Conservation (phyloP, 2,329 filamentous ascomycete genomes). For the Diaporthe citriasiana region DNA sequence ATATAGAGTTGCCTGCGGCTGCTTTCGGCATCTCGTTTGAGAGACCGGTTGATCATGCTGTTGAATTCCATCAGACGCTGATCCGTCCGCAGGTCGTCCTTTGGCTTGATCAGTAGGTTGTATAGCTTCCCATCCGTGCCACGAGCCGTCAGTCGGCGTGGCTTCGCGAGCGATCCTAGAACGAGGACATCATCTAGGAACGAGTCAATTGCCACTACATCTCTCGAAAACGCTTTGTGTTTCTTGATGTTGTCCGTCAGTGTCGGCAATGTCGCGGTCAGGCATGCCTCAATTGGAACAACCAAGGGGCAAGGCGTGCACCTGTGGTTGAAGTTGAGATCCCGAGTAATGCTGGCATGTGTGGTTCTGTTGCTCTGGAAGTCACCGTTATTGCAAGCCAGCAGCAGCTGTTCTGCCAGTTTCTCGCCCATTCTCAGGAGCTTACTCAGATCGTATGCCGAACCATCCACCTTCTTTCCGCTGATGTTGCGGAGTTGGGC, state of each 20-base stretch:
- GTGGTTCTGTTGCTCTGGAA: slow-evolving; percentile 78
- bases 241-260: slow-evolving; percentile 79
- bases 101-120: slow-evolving; percentile 94
- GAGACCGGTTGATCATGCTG: slow-evolving; percentile 93
- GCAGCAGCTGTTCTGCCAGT: slow-evolving; percentile 84
- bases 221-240: slow-evolving; percentile 89
- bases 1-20: slow-evolving; percentile 94
- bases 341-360: slow-evolving; percentile 79
- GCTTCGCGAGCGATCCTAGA: slow-evolving; percentile 91
- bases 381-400: slow-evolving; percentile 82
- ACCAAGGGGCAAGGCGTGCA: slow-evolving; percentile 87
- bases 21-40: slow-evolving; percentile 92
- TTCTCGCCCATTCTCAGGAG: slow-evolving; percentile 85
- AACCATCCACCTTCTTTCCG: slow-evolving; percentile 64
- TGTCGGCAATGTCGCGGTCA: slow-evolving; percentile 85
- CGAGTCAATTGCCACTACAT: slow-evolving; percentile 84
- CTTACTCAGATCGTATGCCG: slow-evolving; percentile 73
- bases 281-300: slow-evolving; percentile 87
- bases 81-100: slow-evolving; percentile 97
- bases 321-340: slow-evolving; percentile 88
- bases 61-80: slow-evolving; percentile 99
- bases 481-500: slow-evolving; percentile 61
- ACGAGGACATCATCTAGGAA: slow-evolving; percentile 93
- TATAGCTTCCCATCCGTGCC: slow-evolving; percentile 92
- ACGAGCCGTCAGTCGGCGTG: slow-evolving; percentile 87